Base-by-base conservation (phyloP, 495 filamentous ascomycete species). In the Penicillium arizonense region DNA sequence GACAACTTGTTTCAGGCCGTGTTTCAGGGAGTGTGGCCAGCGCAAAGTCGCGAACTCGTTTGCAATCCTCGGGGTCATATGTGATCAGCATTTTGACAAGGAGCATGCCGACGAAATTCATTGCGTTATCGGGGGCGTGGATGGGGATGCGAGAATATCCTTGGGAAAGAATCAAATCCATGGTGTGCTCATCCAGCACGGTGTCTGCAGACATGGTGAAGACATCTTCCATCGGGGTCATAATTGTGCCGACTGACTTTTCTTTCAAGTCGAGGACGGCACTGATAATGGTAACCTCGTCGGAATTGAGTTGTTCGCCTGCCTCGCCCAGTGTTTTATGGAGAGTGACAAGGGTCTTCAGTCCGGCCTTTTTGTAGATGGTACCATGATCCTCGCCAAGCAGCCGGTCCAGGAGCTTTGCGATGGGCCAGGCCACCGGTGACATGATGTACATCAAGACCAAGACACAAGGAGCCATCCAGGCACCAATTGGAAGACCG, bases 81-180 rank as follows among this genome's bases (percentile, higher is more conserved):
- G 95, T 97, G 64, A 98, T 98, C 34, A 98, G 80, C 60, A 97
- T 97, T 72, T 97, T 98, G 61, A 98, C 94, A 9, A 98, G 73
- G 1, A 98, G 81, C 94, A 98, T 98, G 35, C 94, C 94, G 13
- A 97, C 84, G 65, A 96, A 98, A 59, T 98, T 96, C 42, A 78
- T 78, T 0, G 78, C 74, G 58, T 94, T 95, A 28, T 90, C 88
- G 0, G 89, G 86, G 36, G 89, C 85, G 62, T 97, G 85, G 46
- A 98, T 96, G 1, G 94, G 94, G 53, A 98, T 97, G 34, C 94
- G 82, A 26, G 92, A 97, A 68, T 97, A 98, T 16, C 94, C 94
- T 41, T 91, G 89, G 4, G 88, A 89, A 10, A 97, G 79, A 52
- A 98, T 97, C 46, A 79, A 77, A 63, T 97, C 89, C 87, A 97